phyloP scores from a whole-genome alignment of 2,329 filamentous ascomycete genomes.

The Aspergillus ustus region DNA sequence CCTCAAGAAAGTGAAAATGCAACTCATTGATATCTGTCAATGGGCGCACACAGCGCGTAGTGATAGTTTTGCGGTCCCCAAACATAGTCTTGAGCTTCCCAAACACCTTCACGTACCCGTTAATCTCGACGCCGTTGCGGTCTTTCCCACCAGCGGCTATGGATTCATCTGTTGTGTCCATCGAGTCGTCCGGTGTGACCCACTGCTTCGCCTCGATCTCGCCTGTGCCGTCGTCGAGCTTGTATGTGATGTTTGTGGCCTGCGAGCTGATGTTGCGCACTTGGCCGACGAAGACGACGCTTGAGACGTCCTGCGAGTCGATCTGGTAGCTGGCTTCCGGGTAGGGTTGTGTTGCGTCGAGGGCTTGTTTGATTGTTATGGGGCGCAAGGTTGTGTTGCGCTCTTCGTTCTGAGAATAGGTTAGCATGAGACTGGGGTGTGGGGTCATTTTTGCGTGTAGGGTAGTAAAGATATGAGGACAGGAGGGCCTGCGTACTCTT shows the following conservation, averaged over 20 bases:
- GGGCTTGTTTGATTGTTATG: slow-evolving; percentile 92
- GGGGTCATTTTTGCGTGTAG: background rate
- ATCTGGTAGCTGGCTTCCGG: slow-evolving; percentile 79
- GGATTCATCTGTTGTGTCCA: slow-evolving; percentile 46
- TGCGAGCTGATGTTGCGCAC: slow-evolving; percentile 85
- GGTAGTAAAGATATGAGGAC: background rate
- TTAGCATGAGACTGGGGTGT: background rate
- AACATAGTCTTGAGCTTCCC: slow-evolving; percentile 78
- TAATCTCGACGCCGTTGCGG: slow-evolving; percentile 62
- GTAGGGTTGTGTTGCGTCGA: slow-evolving; percentile 78
- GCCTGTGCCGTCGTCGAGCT: slow-evolving; percentile 92
- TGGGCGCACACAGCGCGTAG: slow-evolving; percentile 78
- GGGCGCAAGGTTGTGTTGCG: slow-evolving; percentile 84
- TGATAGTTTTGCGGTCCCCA: slow-evolving; percentile 80
- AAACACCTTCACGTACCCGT: slow-evolving; percentile 83
- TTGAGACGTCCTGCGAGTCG: slow-evolving; percentile 73
- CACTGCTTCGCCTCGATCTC: slow-evolving; percentile 72
- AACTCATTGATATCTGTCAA: slow-evolving; percentile 89
- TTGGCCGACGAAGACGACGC: slow-evolving; percentile 87
- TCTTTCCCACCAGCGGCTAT: slow-evolving; percentile 40
- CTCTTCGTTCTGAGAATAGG: slow-evolving; percentile 52
- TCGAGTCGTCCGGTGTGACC: slow-evolving; percentile 52
- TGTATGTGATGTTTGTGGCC: slow-evolving; percentile 89
- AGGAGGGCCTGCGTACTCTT: slow-evolving; percentile 38
- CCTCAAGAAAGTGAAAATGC: slow-evolving; percentile 88